These are phyloP conservation scores for Amesomyces nigricolor DNA, from an alignment of 2,329 filamentous ascomycete species.

Conservation along the genomic window DNA sequence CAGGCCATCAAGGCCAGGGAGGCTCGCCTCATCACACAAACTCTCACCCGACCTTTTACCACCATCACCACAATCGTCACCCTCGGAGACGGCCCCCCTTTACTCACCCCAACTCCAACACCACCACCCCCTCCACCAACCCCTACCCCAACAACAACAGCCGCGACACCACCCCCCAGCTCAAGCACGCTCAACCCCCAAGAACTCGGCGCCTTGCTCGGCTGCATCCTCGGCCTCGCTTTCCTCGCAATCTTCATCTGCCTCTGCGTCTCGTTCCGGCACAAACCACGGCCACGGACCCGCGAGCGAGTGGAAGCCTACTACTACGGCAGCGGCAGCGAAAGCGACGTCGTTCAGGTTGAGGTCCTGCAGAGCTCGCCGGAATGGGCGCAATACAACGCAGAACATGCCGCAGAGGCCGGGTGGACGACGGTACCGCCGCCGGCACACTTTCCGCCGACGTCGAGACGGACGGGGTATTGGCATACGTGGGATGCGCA, in stretches of 20 bases:
- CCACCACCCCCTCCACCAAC: conserved; percentile 18
- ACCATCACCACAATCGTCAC: conserved; percentile 37
- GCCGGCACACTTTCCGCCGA: conserved; percentile 19
- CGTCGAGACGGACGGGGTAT: conserved; percentile 18
- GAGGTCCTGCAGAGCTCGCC: neutral
- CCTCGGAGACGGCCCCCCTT: conserved; percentile 20
- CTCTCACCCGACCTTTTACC: conserved; percentile 31
- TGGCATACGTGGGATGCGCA: conserved; percentile 19
- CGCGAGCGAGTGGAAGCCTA: neutral
- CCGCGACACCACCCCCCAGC: neutral
- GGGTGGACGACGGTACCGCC: conserved; percentile 17
- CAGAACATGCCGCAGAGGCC: neutral
- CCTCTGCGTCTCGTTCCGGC: conserved; percentile 16
- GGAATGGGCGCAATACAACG: neutral
- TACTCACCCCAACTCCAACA: neutral
- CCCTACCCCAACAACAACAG: conserved; percentile 11
- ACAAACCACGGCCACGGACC: neutral
- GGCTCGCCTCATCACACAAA: conserved; percentile 34
- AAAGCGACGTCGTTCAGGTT: conserved; percentile 1
- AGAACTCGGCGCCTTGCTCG: conserved; percentile 40
- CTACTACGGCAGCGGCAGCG: neutral
- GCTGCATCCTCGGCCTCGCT: conserved; percentile 36
- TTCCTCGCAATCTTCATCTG: conserved; percentile 33
- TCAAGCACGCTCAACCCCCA: conserved; percentile 30
- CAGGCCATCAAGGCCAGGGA: conserved; percentile 10